Base-by-base conservation (phyloP, 169 alveolate species). In the Plasmodium cynomolgi region DNA sequence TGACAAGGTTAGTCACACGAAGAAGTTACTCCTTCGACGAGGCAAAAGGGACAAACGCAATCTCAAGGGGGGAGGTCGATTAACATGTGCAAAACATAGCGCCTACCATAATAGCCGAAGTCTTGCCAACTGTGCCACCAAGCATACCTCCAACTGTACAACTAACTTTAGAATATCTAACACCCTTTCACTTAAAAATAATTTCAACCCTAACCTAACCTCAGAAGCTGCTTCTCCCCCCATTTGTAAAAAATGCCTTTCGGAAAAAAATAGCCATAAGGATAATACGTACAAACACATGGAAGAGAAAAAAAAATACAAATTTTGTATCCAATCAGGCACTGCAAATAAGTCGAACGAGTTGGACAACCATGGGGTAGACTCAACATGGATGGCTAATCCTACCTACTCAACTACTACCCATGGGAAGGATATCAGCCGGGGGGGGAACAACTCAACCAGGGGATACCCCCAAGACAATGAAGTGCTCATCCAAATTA, bases 401-500 rank as follows among this genome's bases (percentile, higher is more conserved):
- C 34, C 77, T 0, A 62, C 0, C 3, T 6, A n/a, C 75, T 0
- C 9, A 20, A 62, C 15, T 26, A n/a, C 7, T n/a, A 6, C 34
- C 77, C 29, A 62, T 6, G 77, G 15, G 77, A 23, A 23, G 34
- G 77, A 26, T 11, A 23, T 0, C 2, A 62, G 2, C 34, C 77
- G 11, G n/a, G 9, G 26, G 56, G 56, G 23, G n/a, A 11, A n/a
- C 33, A 44, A 3, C 29, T 54, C 37, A 9, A 6, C 58, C 4
- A 44, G 33, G 17, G 23, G 26, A 50, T 29, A 50, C n/a, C 79
- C 58, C 39, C 39, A 2, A 68, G 26, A 79, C 39, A 29, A 80
- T 34, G 77, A 37, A 80, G 41, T 29, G 54, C 34, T 62, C 34
- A 84, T 84, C 31, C 39, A 82, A 39, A 37, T 90, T 62, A 68